Evolutionary conservation across 2,329 filamentous ascomycete genomes (phyloP).

Genomic region (Beauveria rudraprayagi): DNA sequence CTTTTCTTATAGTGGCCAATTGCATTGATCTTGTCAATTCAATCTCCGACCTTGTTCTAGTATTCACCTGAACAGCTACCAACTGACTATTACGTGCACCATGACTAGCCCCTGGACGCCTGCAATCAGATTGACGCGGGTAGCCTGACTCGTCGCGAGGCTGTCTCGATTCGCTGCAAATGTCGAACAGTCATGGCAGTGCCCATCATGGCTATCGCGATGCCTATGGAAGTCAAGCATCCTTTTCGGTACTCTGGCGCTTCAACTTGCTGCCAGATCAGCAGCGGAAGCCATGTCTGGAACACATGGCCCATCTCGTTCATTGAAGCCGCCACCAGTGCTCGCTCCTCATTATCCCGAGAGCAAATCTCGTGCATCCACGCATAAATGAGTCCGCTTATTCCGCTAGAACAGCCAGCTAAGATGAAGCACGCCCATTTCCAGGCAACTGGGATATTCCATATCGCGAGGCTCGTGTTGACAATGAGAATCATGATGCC

Average conservation of each 20-base stretch:
- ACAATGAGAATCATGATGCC: slow-evolving; percentile 34
- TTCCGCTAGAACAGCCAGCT: slow-evolving; percentile 40
- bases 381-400: slow-evolving; percentile 37
- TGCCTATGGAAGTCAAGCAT: slow-evolving; percentile 44
- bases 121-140: neutral
- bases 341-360: slow-evolving; percentile 54
- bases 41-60: neutral
- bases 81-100: neutral
- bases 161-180: slow-evolving; percentile 25
- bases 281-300: slow-evolving; percentile 59
- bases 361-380: slow-evolving; percentile 44
- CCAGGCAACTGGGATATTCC: slow-evolving; percentile 42
- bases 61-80: neutral
- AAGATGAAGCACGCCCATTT: slow-evolving; percentile 58
- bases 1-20: neutral
- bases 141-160: slow-evolving; percentile 16
- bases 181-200: slow-evolving; percentile 40
- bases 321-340: slow-evolving; percentile 57
- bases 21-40: neutral
- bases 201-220: slow-evolving; percentile 41
- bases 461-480: slow-evolving; percentile 32
- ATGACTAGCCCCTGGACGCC: neutral
- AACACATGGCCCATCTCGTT: slow-evolving; percentile 63
- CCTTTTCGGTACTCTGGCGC: slow-evolving; percentile 54
- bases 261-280: slow-evolving; percentile 59